These are phyloP conservation scores for Xylariaceae sp. DNA, from an alignment of 2,329 filamentous ascomycete species.

Conservation along the genomic window DNA sequence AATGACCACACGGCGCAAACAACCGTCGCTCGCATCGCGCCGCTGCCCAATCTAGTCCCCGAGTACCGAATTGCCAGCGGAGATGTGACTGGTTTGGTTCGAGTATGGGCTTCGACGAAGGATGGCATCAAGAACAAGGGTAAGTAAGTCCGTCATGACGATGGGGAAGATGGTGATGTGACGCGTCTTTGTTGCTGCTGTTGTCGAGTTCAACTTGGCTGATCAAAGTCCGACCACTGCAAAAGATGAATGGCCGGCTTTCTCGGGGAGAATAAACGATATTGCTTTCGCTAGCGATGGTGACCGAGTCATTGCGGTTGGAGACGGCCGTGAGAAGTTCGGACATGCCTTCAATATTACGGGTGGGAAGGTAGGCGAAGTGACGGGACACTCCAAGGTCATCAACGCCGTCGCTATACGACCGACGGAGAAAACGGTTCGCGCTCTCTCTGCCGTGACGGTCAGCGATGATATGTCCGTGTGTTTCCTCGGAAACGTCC, in stretches of 20 bases:
- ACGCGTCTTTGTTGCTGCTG: background rate
- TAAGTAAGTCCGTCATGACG: constrained; percentile 36
- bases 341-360: constrained; percentile 93
- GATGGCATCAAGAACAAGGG: constrained; percentile 71
- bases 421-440: constrained; percentile 50
- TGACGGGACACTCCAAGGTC: constrained; percentile 82
- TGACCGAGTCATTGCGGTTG: constrained; percentile 92
- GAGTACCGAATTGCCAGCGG: constrained; percentile 86
- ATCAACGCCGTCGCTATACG: constrained; percentile 90
- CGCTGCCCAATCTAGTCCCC: constrained; percentile 53
- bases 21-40: constrained; percentile 88
- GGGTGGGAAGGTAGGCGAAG: constrained; percentile 93
- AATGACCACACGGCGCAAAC: constrained; percentile 83
- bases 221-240: constrained; percentile 1
- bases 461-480: constrained; percentile 84
- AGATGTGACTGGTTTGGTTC: constrained; percentile 75
- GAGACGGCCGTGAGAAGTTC: constrained; percentile 88
- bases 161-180: background rate
- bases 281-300: constrained; percentile 97
- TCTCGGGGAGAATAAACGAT: constrained; percentile 91
- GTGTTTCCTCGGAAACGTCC: constrained; percentile 73
- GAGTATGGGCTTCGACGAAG: constrained; percentile 88
- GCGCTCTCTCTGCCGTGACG: constrained; percentile 86
- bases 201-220: constrained; percentile 3
- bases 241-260: constrained; percentile 80